Conservation (phyloP, 2,329 filamentous ascomycete genomes). For the Neonectria neomacrospora region DNA sequence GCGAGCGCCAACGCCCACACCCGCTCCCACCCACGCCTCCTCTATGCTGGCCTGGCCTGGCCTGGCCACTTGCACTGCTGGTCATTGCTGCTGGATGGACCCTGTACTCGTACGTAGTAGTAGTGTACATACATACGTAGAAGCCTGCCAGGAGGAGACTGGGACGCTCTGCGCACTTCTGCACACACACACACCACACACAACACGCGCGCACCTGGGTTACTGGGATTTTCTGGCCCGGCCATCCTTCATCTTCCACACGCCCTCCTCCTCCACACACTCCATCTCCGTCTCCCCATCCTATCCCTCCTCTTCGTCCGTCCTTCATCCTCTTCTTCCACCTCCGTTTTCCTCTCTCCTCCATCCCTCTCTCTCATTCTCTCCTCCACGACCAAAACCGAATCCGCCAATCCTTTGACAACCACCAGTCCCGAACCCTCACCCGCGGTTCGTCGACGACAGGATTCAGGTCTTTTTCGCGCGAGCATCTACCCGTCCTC, state of each 20-base stretch:
- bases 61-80: slow-evolving; percentile 1
- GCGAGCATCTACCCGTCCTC: slow-evolving; percentile 47
- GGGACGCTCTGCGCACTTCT: not conserved
- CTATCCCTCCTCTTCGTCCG: slow-evolving; percentile 33
- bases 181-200: slow-evolving; percentile 17
- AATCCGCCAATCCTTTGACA: slow-evolving; percentile 53
- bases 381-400: slow-evolving; percentile 48
- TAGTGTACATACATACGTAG: no score
- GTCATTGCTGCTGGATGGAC: not conserved
- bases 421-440: slow-evolving; percentile 48
- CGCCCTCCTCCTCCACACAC: slow-evolving; percentile 41
- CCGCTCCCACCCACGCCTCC: slow-evolving; percentile 15
- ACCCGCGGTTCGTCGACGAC: slow-evolving; percentile 45
- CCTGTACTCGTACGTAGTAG: no score
- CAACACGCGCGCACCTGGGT: slow-evolving; percentile 7
- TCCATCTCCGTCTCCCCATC: slow-evolving; percentile 43
- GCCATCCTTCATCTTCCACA: slow-evolving; percentile 34
- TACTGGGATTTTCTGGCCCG: slow-evolving; percentile 35
- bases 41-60: slow-evolving; percentile 10
- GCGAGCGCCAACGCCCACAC: slow-evolving; percentile 8
- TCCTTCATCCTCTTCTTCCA: slow-evolving; percentile 39
- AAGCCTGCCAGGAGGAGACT: no score
- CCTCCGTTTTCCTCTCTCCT: slow-evolving; percentile 37
- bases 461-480: slow-evolving; percentile 49
- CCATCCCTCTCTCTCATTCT: slow-evolving; percentile 31